A percentile compares a stretch with the other conserved stretches of the same genome.
These are phyloP conservation scores for Cryptococcus sp. DNA, from an alignment of 1,284 basidiomycete genomes.

Conservation along the genomic window DNA sequence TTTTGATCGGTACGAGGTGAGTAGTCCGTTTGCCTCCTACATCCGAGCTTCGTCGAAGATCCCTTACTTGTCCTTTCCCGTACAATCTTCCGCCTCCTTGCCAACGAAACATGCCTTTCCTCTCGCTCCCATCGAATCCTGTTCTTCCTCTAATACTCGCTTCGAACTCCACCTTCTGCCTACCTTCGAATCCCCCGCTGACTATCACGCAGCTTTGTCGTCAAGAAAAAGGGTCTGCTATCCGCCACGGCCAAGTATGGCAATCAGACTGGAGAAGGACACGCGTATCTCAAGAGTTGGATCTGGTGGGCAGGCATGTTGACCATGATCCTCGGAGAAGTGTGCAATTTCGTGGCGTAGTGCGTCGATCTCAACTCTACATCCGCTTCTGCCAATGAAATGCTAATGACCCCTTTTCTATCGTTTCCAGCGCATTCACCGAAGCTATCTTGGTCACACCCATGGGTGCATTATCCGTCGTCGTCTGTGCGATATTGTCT, in stretches of 20 bases:
- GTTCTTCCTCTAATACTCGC: not conserved
- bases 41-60: not conserved
- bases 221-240: slow-evolving; percentile 91
- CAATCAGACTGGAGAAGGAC: slow-evolving; percentile 80
- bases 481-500: slow-evolving; percentile 90
- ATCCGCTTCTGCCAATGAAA: not conserved
- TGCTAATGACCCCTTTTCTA: slow-evolving; percentile 6
- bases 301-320: slow-evolving; percentile 77
- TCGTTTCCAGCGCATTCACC: slow-evolving; percentile 38
- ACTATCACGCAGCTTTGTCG: slow-evolving; percentile 48
- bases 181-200: not conserved
- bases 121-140: too few species aligned
- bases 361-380: slow-evolving; percentile 25
- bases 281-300: slow-evolving; percentile 79
- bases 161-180: too few species aligned
- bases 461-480: slow-evolving; percentile 92
- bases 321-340: slow-evolving; percentile 53
- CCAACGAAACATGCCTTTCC: too few species aligned
- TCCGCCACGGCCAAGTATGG: slow-evolving; percentile 58
- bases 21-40: slow-evolving; percentile 1
- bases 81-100: too few species aligned
- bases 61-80: too few species aligned
- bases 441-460: slow-evolving; percentile 59
- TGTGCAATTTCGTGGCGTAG: slow-evolving; percentile 55
- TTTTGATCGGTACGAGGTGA: slow-evolving; percentile 90